Conservation (phyloP, 148 eudicot genomes). For the Spergularia marina region DNA sequence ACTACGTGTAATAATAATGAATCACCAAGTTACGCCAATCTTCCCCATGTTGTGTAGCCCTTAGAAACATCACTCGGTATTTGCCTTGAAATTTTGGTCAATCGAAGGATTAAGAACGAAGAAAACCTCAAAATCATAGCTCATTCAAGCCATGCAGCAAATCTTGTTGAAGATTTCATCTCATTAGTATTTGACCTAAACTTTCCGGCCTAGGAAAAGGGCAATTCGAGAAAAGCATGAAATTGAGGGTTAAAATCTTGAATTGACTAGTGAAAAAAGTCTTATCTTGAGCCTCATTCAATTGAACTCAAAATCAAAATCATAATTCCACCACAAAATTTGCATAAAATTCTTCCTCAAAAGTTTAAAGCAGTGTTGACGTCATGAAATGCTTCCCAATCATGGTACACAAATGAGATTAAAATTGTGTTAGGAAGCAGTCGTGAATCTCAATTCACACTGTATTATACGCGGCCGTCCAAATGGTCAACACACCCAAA, state of each 20-base stretch:
- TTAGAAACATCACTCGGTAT: too few relatives aligned
- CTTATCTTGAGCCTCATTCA: neutral
- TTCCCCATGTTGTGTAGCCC: too few relatives aligned
- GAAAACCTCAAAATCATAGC: neutral
- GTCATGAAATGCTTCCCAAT: constrained; percentile 14
- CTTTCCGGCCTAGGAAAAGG: neutral
- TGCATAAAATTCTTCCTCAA: neutral
- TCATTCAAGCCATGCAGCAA: constrained; percentile 6
- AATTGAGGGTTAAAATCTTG: neutral
- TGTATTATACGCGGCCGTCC: constrained; percentile 24
- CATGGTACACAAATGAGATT: neutral
- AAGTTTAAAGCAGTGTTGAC: constrained; percentile 9
- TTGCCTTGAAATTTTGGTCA: too few relatives aligned
- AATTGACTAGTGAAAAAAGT: neutral
- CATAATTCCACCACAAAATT: neutral
- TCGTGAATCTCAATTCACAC: constrained; percentile 6
- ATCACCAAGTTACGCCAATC: too few relatives aligned
- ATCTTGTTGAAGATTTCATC: neutral
- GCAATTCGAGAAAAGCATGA: too few relatives aligned
- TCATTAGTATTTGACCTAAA: constrained; percentile 10
- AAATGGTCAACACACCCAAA: constrained; percentile 20
- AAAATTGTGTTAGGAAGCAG: neutral
- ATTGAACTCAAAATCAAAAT: neutral
- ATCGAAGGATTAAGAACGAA: neutral
- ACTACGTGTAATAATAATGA: too few relatives aligned